phyloP scores from a whole-genome alignment of 78 protist species.

The Dictyostelium purpureum region DNA sequence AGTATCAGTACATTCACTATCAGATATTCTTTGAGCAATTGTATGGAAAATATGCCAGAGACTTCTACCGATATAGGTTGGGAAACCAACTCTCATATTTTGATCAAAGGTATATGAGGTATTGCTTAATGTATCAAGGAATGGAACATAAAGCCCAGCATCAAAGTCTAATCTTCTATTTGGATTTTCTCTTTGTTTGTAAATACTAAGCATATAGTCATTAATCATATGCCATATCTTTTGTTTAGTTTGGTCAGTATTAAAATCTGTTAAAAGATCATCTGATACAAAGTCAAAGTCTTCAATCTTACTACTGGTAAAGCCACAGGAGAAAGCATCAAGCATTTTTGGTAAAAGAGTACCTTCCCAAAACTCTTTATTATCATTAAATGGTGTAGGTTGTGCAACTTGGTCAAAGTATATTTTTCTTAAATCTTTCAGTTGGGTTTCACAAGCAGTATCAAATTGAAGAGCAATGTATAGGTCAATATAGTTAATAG shows the following conservation, averaged over 20 bases:
- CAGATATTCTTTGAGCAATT: constrained; percentile 12
- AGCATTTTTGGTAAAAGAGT: neutral
- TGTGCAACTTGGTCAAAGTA: neutral
- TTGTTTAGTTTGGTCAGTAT: constrained; percentile 3
- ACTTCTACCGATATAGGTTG: constrained; percentile 8
- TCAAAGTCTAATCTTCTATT: constrained; percentile 32
- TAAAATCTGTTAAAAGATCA: neutral
- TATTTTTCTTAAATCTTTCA: neutral
- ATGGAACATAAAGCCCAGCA: constrained; percentile 14
- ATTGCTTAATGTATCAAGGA: constrained; percentile 8
- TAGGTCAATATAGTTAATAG: neutral
- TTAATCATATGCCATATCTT: constrained; percentile 22
- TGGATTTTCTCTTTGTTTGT: neutral
- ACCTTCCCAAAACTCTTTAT: neutral
- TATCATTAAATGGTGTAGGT: neutral
- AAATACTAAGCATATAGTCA: neutral
- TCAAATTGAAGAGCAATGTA: constrained; percentile 12
- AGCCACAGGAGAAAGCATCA: constrained; percentile 12
- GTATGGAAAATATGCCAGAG: constrained; percentile 15
- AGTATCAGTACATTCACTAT: neutral
- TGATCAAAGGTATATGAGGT: neutral
- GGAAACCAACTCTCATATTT: constrained; percentile 24
- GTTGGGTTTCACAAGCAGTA: neutral
- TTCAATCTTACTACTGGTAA: neutral
- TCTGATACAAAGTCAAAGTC: constrained; percentile 12